Evolutionary conservation across 352 stramenopile species (phyloP).

Genomic region (Aphanomyces invadans): DNA sequence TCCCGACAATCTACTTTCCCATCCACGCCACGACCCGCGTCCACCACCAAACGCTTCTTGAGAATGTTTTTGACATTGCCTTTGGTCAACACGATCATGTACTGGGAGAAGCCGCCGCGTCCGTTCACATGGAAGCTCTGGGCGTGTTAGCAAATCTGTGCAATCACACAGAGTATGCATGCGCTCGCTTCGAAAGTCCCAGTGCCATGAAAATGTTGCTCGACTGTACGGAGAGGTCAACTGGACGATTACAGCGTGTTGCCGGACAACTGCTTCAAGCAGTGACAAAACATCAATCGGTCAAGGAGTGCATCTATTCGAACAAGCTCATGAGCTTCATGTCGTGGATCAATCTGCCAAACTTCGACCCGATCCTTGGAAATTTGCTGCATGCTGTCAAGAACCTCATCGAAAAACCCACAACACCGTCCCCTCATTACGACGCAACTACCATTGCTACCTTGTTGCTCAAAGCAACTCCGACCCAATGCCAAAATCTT

Average conservation of each 20-base stretch:
- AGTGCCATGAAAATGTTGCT: background rate
- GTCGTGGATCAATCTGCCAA: constrained; percentile 7
- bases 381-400: constrained; percentile 10
- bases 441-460: background rate
- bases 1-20: constrained; percentile 11
- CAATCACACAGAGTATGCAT: constrained; percentile 13
- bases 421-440: background rate
- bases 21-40: background rate
- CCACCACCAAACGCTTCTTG: constrained; percentile 1
- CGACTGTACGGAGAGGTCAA: background rate
- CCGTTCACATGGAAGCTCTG: constrained; percentile 10
- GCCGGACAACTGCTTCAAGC: constrained; percentile 3
- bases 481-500: background rate
- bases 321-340: constrained; percentile 12
- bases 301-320: constrained; percentile 11
- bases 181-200: background rate
- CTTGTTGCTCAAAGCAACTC: background rate
- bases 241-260: background rate
- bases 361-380: constrained; percentile 6
- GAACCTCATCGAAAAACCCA: constrained; percentile 5
- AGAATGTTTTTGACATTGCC: background rate
- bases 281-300: constrained; percentile 10
- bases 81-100: background rate
- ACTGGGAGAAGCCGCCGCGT: background rate
- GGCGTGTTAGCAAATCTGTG: background rate